These are phyloP conservation scores for Eucalyptus tenuipes DNA, from an alignment of 345 rosid genomes.

Conservation along the genomic window DNA sequence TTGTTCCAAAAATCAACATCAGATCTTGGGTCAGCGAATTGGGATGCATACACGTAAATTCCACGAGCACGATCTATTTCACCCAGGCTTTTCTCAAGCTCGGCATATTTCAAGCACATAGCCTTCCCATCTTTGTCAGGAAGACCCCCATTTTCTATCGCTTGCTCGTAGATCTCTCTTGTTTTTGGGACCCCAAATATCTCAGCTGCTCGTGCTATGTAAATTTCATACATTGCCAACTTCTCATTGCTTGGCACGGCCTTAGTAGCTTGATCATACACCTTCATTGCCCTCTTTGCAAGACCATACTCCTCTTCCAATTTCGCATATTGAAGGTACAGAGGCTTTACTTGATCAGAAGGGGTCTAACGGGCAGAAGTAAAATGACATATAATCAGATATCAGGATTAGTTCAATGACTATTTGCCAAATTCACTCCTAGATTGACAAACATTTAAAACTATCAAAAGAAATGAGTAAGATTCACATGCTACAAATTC, in stretches of 20 bases:
- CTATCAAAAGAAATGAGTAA: not conserved
- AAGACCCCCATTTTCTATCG: constrained; percentile 77
- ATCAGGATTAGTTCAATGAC: not conserved
- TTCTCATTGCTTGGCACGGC: constrained; percentile 80
- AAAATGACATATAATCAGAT: not conserved
- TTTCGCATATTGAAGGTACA: constrained; percentile 93
- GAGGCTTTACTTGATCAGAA: constrained; percentile 75
- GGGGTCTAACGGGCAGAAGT: constrained; percentile 46
- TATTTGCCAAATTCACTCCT: not conserved
- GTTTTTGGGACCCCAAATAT: constrained; percentile 93
- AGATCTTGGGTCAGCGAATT: constrained; percentile 86
- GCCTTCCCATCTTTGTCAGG: constrained; percentile 92
- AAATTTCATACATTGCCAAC: constrained; percentile 85
- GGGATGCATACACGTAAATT: constrained; percentile 75
- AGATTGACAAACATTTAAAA: not conserved
- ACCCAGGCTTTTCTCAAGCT: constrained; percentile 86
- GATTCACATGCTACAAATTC: not conserved
- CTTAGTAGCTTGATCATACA: constrained; percentile 87
- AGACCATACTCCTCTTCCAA: constrained; percentile 92
- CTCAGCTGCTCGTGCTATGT: constrained; percentile 89
- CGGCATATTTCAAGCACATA: constrained; percentile 87
- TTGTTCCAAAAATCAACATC: constrained; percentile 83
- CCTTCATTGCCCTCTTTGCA: constrained; percentile 96
- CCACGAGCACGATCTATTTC: constrained; percentile 89
- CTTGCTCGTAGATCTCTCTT: constrained; percentile 92